Base-by-base conservation (phyloP, 1,284 basidiomycete species). In the Trametes sp. region DNA sequence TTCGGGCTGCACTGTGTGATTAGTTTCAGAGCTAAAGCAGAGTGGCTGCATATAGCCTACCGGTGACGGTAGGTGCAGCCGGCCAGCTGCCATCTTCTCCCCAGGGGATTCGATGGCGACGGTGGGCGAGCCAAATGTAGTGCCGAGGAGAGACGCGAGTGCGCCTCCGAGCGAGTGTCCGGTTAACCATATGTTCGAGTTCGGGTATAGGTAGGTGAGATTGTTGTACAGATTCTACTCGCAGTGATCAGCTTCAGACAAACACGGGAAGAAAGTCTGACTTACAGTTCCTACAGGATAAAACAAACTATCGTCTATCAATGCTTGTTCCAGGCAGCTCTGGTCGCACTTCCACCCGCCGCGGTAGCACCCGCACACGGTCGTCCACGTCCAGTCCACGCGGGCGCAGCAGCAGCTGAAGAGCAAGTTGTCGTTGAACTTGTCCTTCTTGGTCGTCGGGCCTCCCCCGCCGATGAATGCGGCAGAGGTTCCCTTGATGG, bases 361-460 rank as follows among this genome's bases (percentile, higher is more conserved):
- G 2, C 88, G 82, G 76, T 93, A 93, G 76, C 97, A 99, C 62
- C 89, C 93, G 76, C 98, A 99, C 6, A 98, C 97, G 0, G 95
- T 87, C 45, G 91, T 88, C 97, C 97, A 99, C 6, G 93, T 90
- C 88, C 95, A 98, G 73, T 94, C 94, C 26, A 99, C 87, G 21
- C 88, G 83, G 0, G 98, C 98, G 76, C 97, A 99, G 78, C 97
- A 99, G 78, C 97, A 99, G 57, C 95, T 92, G 78, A 98, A 99
- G 58, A 98, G 80, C n/a, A 99, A 76, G 70, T 98, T 98, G 77
- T 98, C 96, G 76, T 98, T 98, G 54, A 92, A 76, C 78, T 94
- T 98, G 81, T 98, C 96, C 71, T 96, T 96, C 79, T 88, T 90
- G 1, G 86, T 83, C 14, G 97, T 98, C 16, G 94, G 90, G 0